Evolutionary conservation across 148 eudicot species (phyloP).

Genomic region (Mesembryanthemum crystallinum): DNA sequence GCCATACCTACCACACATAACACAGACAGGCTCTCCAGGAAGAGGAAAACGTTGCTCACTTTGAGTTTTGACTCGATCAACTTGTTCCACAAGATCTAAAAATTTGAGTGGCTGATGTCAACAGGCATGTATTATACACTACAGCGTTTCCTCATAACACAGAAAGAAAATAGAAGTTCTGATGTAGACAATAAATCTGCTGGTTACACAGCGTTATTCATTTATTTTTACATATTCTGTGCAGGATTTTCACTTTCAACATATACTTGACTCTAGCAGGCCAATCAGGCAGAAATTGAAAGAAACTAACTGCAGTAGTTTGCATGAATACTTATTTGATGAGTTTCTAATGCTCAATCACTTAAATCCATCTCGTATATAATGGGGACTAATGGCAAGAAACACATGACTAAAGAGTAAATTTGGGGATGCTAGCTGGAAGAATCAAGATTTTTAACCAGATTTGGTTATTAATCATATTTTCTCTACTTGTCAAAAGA

Average conservation of each 20-base stretch:
- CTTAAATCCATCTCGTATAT: neutral
- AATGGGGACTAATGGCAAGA: neutral
- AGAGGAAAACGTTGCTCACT: slow-evolving; percentile 73
- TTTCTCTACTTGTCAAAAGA: neutral
- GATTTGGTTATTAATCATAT: neutral
- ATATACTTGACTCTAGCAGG: too few relatives aligned
- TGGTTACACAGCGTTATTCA: neutral
- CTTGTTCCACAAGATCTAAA: slow-evolving; percentile 32
- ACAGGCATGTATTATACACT: neutral
- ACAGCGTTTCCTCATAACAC: neutral
- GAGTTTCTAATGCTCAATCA: neutral
- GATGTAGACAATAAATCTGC: neutral
- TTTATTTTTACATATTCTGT: neutral
- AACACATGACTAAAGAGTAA: neutral
- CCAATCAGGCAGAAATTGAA: too few relatives aligned
- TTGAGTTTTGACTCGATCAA: slow-evolving; percentile 48
- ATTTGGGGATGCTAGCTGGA: neutral
- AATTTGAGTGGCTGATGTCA: neutral
- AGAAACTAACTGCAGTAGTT: too few relatives aligned
- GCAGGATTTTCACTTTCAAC: neutral
- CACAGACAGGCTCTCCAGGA: slow-evolving; percentile 81
- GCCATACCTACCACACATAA: slow-evolving; percentile 80
- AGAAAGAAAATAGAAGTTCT: neutral
- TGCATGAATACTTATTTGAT: neutral
- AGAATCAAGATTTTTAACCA: neutral